Conservation (phyloP, 306 rosid species). For the Cucurbita maxima region DNA sequence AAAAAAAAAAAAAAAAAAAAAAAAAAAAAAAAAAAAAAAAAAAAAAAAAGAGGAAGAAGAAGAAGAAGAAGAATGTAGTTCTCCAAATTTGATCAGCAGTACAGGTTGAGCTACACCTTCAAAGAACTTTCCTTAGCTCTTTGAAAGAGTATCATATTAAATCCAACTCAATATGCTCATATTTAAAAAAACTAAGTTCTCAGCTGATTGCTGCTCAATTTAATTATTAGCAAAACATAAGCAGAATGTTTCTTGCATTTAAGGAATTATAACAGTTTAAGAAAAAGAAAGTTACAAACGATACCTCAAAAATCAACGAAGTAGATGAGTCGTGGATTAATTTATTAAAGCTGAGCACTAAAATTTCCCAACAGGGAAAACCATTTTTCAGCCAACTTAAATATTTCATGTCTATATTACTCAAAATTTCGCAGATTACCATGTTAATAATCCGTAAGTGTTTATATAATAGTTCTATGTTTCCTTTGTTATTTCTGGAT, state of each 20-base stretch:
- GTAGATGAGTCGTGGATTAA: neutral
- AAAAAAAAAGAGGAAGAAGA: neutral
- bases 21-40: neutral
- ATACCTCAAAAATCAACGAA: neutral
- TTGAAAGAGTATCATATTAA: no score
- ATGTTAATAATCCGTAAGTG: neutral
- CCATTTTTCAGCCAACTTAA: neutral
- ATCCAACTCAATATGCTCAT: neutral
- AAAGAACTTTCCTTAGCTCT: neutral
- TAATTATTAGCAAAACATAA: neutral
- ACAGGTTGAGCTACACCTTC: neutral
- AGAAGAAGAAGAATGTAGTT: neutral
- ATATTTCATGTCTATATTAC: neutral
- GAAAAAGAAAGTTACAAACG: neutral
- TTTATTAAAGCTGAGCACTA: neutral
- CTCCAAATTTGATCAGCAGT: neutral
- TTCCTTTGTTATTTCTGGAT: neutral
- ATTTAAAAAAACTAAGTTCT: neutral
- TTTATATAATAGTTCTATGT: neutral
- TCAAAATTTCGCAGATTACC: neutral
- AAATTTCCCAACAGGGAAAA: neutral
- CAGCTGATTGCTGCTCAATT: neutral
- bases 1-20: neutral
- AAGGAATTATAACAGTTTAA: neutral
- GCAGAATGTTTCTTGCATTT: neutral